phyloP scores from a whole-genome alignment of 768 basidiomycete genomes.

The Cantharellus anzutake region DNA sequence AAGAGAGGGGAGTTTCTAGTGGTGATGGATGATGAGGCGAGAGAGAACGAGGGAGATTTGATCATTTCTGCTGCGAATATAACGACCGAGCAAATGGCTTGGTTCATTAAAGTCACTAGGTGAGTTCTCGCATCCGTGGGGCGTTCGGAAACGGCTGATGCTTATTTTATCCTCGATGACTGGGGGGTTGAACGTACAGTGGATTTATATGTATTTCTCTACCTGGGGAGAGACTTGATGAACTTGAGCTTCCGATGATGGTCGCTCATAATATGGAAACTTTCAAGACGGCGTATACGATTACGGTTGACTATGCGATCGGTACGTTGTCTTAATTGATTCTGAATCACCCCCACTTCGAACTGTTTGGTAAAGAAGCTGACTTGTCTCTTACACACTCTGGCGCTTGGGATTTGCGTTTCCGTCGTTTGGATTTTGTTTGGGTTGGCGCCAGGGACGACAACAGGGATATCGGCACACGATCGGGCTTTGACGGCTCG shows the following conservation, averaged over 20 bases:
- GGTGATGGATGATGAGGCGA: constrained; percentile 89
- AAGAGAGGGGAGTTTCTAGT: constrained; percentile 75
- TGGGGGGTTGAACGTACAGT: constrained; percentile 23
- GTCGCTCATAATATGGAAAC: constrained; percentile 76
- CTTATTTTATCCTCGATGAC: neutral
- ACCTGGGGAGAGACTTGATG: constrained; percentile 51
- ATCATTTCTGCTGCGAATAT: constrained; percentile 71
- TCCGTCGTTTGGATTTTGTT: neutral
- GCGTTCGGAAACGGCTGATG: neutral
- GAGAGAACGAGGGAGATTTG: constrained; percentile 96
- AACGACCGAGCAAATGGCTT: constrained; percentile 96
- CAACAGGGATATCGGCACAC: constrained; percentile 93
- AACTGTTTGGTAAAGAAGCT: neutral
- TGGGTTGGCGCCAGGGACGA: constrained; percentile 36
- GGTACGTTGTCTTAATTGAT: constrained; percentile 29
- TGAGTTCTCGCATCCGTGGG: constrained; percentile 18
- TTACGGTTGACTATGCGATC: constrained; percentile 85
- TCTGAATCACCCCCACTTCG: constrained; percentile 3
- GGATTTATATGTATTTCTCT: constrained; percentile 88
- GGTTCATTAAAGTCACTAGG: constrained; percentile 96
- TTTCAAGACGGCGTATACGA: constrained; percentile 84
- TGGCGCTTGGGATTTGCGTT: neutral
- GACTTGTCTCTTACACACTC: neutral
- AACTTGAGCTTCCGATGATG: constrained; percentile 85
- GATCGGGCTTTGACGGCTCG: constrained; percentile 81